Percentiles rank a stretch among this genome's conserved stretches.
These are phyloP conservation scores for Paecilomyces variotii DNA, from an alignment of 2,329 filamentous ascomycete species.

Conservation along the genomic window DNA sequence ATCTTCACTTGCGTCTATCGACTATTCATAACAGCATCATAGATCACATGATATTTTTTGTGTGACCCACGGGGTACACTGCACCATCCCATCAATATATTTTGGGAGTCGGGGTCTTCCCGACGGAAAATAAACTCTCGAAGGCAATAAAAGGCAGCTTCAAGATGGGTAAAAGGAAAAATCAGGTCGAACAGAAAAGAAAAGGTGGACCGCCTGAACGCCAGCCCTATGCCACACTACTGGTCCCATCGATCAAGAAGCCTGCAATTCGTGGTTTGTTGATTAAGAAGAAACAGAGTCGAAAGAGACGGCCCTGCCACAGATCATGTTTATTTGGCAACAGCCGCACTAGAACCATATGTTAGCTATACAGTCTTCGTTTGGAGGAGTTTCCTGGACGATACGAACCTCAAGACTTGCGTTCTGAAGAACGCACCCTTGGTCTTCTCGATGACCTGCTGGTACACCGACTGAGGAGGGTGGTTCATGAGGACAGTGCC, in stretches of 20 bases:
- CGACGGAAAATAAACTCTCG: not conserved
- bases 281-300: conserved; percentile 26
- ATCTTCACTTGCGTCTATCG: conserved; percentile 33
- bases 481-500: conserved; percentile 99
- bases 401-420: conserved; percentile 65
- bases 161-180: conserved; percentile 16
- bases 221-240: conserved; percentile 36
- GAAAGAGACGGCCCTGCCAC: conserved; percentile 6
- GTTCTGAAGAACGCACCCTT: conserved; percentile 99
- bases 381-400: conserved; percentile 1
- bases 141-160: conserved; percentile 4
- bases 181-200: conserved; percentile 17
- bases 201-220: conserved; percentile 33
- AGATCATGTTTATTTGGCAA: conserved; percentile 39
- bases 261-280: conserved; percentile 17
- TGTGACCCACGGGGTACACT: not conserved
- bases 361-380: conserved; percentile 4
- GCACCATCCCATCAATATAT: conserved; percentile 1
- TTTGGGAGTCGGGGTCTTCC: not conserved
- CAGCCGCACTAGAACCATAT: conserved; percentile 33
- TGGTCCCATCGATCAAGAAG: conserved; percentile 26
- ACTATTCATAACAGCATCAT: conserved; percentile 32
- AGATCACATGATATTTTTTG: conserved; percentile 14
- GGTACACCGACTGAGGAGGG: conserved; percentile 95
- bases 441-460: conserved; percentile 98